A percentile compares a stretch with the other conserved stretches of the same genome.
Conservation (phyloP, 2,329 filamentous ascomycete genomes). For the Atkinsonella hypoxylon region DNA sequence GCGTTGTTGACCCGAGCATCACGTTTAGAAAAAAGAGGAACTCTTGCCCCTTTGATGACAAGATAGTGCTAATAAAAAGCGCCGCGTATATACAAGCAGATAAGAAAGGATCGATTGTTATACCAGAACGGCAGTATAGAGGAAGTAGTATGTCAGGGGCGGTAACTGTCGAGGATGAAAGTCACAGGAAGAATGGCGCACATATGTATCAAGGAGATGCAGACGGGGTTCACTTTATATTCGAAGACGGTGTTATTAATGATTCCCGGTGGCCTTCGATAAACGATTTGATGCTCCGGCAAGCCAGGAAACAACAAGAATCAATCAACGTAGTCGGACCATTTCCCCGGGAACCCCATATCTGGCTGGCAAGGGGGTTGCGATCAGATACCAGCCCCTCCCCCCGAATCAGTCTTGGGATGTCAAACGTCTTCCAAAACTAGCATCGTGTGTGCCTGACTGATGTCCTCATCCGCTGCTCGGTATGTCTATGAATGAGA, state of each 20-base stretch:
- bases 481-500: slow-evolving; percentile 1
- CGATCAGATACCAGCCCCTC: not conserved
- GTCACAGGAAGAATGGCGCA: not conserved
- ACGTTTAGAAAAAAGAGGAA: not conserved
- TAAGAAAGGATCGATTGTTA: not conserved
- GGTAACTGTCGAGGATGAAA: not conserved
- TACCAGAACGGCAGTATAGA: not conserved
- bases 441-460: not conserved
- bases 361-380: not conserved
- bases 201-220: not conserved
- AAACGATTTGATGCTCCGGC: not conserved
- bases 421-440: not conserved
- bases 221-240: not conserved
- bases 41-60: not conserved
- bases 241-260: not conserved
- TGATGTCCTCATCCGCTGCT: not conserved
- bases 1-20: slow-evolving; percentile 13
- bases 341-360: not conserved
- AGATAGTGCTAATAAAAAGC: not conserved
- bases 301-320: not conserved
- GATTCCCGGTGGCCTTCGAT: not conserved
- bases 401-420: not conserved
- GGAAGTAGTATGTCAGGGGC: not conserved
- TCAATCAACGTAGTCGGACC: not conserved
- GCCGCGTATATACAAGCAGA: not conserved